Evolutionary conservation across 306 rosid genomes (phyloP), one percentile per base, ranked within the genome.

Genomic region (Cucurbita moschata): DNA sequence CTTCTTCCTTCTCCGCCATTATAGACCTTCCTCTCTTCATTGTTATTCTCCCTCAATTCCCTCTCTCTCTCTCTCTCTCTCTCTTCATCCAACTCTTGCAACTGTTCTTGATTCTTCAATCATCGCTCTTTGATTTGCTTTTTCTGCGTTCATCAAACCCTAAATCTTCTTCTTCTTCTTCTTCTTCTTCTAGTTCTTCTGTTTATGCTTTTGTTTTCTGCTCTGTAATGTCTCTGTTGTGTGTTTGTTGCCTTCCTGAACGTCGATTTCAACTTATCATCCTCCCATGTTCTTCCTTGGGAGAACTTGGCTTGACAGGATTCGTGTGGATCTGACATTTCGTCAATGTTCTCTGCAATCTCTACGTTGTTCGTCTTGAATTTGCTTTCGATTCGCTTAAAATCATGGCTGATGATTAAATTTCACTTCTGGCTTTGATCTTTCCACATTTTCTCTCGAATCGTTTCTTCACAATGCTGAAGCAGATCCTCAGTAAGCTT

Each of bases 401-500:
- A 67, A 77, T 75, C 79, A 79, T 87, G 85, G 56, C 69, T 14
- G 39, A 13, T 55, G 23, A 49, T 60, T 46, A 8, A n/a, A 54
- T 78, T 46, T 43, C 50, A 59, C 51, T 16, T 54, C 85, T 88
- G 93, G 89, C 73, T 67, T 81, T 59, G 78, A 52, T 88, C 77
- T 88, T 56, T 6, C 10, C 18, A 81, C 44, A 9, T n/a, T 71
- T 61, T 56, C 74, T 44, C 43, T 74, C 46, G 68, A 12, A 46
- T 77, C 64, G 69, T 73, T 73, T 40, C 80, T 82, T 46, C 83
- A 67, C 86, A 75, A 94, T 94, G 99, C 85, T 94, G 23, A 94
- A 94, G 88, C 99, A 94, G 87, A 72, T 94, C 56, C 85, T 91
- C 57, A 86, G 96, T 46, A 91, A 77, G 72, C 92, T 94, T 72